These are phyloP conservation scores for Penicillium sp. DNA, from an alignment of 2,329 filamentous ascomycete genomes.

Conservation along the genomic window DNA sequence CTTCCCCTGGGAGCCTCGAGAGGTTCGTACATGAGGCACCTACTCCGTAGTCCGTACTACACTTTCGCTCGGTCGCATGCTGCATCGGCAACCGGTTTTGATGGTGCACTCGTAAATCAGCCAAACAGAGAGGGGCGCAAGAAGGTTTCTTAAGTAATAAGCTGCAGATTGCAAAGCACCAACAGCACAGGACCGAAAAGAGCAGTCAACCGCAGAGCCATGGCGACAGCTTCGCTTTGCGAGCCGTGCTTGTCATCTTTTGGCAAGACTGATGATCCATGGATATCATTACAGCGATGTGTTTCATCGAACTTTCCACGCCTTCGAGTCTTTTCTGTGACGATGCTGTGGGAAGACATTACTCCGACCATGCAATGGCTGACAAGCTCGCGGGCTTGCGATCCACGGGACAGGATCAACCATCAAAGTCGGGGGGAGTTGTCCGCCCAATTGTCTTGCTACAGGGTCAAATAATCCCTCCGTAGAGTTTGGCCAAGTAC, in stretches of 20 bases:
- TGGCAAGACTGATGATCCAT: neutral
- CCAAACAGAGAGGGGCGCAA: neutral
- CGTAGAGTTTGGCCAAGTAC: too few relatives aligned
- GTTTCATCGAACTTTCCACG: neutral
- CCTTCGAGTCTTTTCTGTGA: neutral
- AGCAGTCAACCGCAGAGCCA: neutral
- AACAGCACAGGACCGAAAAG: neutral
- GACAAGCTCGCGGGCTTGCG: neutral
- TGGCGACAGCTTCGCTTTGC: neutral
- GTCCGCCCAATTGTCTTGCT: too few relatives aligned
- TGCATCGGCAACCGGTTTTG: conserved; percentile 2
- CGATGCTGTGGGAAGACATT: conserved; percentile 6
- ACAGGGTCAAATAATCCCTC: too few relatives aligned
- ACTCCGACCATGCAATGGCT: conserved; percentile 1
- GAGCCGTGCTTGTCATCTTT: neutral
- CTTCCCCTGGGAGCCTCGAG: neutral
- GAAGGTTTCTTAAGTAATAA: neutral
- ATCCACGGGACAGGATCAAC: neutral
- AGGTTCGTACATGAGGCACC: neutral
- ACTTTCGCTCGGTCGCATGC: conserved; percentile 1
- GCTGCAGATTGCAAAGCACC: neutral
- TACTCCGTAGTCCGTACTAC: neutral
- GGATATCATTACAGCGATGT: neutral
- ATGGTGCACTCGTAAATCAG: neutral
- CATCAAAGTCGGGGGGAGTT: neutral